Evolutionary conservation across 768 basidiomycete species (phyloP), one percentile per base, ranked within the genome.

Genomic region (Lactarius trivialis): DNA sequence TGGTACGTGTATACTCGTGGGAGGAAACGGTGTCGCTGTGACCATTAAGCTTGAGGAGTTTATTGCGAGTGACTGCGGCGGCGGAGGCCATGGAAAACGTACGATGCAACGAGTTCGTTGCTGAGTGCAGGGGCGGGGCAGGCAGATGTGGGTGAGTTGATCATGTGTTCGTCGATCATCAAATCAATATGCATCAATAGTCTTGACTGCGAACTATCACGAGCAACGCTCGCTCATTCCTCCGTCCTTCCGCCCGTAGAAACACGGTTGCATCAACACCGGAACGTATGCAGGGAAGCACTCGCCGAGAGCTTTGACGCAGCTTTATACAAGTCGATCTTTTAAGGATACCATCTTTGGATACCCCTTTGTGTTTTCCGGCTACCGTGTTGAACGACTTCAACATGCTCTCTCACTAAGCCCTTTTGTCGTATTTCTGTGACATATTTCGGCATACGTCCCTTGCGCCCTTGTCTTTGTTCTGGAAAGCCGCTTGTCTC

Each of bases 401-500:
- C 52, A 37, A 55, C 34, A 12, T 51, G 26, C 50, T 39, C 36
- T 36, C 37, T 57, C 39, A 24, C 36, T 48, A 32, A 24, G 17
- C 26, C 34, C 28, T 24, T 34, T 63, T 60, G 48, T 55, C 4
- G 45, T 17, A 39, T 26, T 26, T 48, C 19, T n/a, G 28, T 41
- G 30, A 9, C 58, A 54, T n/a, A 28, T 37, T 59, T 36, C 6
- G 24, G 43, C 19, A n/a, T 33, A 8, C 15, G 12, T 26, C 36
- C 34, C 53, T 58, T 28, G n/a, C 28, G 24, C 45, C 62, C 24
- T 64, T 64, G 63, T 64, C n/a, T 60, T 64, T 37, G 51, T 60
- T 64, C 63, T 21, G 63, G 63, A 5, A 64, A 43, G 48, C 55
- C 48, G 39, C 63, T 64, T 64, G 63, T 63, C 54, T 14, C 37